Evolutionary conservation across 106 monocot genomes (phyloP), one percentile per base, ranked within the genome.

Genomic region (Alisma plantagoaquatica): DNA sequence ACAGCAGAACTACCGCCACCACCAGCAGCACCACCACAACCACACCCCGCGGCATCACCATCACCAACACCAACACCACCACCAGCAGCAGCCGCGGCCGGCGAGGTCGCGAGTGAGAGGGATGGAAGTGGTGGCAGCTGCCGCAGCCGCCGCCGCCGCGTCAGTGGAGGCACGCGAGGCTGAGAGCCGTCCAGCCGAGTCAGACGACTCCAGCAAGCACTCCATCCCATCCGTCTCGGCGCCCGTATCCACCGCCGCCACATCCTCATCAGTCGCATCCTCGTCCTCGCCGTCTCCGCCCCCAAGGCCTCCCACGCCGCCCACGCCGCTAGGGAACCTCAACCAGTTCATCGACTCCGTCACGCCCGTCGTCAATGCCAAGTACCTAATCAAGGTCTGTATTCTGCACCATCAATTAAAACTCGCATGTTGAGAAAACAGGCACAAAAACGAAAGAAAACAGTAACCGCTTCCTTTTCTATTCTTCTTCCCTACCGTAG

Each of bases 331-430:
- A 44, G 77, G 82, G 23, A 89, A 89, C 60, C 53, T 89, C 21
- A 73, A 89, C 54, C 69, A 76, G 30, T 84, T 90, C 53, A 41
- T 90, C 3, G 51, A 80, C 43, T 77, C 67, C 43, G 83, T 80
- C 4, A 77, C 79, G 1, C 89, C 89, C 0, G 25, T 59, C 14
- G 77, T 90, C 23, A 60, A 59, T 29, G 76, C 71, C 2, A 68
- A 54, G 20, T 72, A 74, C 57, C 62, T 62, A 28, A 53, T 61
- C 8, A 87, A 82, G 82, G 87, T 87, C 25, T n/a, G n/a, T n/a
- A n/a, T n/a, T n/a, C n/a, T n/a, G n/a, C n/a, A n/a, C n/a, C n/a
- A n/a, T n/a, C n/a, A n/a, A n/a, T n/a, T n/a, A n/a, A n/a, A n/a
- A n/a, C n/a, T n/a, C n/a, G n/a, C n/a, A n/a, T n/a, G n/a, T n/a